Base-by-base conservation (phyloP, 31 red algal species). In the Asparagopsis taxiformis region DNA sequence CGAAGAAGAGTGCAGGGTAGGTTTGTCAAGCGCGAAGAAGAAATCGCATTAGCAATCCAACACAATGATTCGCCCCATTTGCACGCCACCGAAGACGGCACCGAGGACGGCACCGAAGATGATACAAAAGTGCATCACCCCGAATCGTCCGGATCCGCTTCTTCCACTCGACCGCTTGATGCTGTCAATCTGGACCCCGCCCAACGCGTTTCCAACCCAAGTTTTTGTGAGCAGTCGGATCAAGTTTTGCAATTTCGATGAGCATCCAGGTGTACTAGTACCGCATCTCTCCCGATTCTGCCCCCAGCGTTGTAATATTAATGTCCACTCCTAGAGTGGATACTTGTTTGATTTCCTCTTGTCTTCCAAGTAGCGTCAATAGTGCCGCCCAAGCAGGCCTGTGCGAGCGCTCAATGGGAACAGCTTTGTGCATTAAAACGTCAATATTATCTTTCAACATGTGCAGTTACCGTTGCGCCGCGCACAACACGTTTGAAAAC, bases 21-120 rank as follows among this genome's bases (percentile, higher is more conserved):
- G 1, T 95, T 95, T 75, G 92, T 95, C 1, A 95, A 90, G 41
- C 68, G 75, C 8, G 72, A 77, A 22, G 65, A 78, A 34, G 80
- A 85, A 31, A 19, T 85, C 13, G 69, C 55, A 17, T 52, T 85
- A 29, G 80, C 70, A 0, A 25, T 29, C 25, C 39, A 64, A 39
- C 30, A 60, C 3, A 52, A 55, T 44, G 4, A 22, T 0, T 21
- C 34, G 39, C 16, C 8, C 7, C 22, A n/a, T 37, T 26, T 15
- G 35, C 24, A 36, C 3, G 53, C n/a, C 37, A n/a, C 6, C 19
- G 22, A 29, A 29, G 54, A 58, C 25, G 54, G 54, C 9, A 22
- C 54, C 54, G 54, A 20, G 13, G 63, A 68, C 29, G 63, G 34
- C 32, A 25, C 30, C 21, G 63, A 68, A 35, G 63, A 68, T 68